Evolutionary conservation across 352 stramenopile species (phyloP).

Genomic region (Pilasporangium apinafurcum): DNA sequence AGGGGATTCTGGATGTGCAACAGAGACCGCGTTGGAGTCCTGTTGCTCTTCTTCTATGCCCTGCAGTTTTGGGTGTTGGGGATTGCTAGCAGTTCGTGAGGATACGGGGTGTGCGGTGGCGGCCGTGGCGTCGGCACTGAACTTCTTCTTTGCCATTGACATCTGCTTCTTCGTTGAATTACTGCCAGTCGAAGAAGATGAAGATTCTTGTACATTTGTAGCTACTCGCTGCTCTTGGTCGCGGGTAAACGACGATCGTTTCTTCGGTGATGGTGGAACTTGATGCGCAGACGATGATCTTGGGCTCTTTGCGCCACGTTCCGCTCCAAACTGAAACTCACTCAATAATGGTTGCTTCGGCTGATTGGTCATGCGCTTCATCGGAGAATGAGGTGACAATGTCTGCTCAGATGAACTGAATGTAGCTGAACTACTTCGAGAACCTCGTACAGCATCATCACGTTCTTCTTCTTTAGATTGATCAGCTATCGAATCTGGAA

Average conservation of each 20-base stretch:
- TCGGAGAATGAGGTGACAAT: no score
- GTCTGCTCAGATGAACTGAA: no score
- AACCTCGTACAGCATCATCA: no score
- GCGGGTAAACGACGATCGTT: slow-evolving; percentile 15
- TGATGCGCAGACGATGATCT: no score
- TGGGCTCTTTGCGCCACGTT: background rate
- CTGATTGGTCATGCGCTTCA: slow-evolving; percentile 1
- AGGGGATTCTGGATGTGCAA: slow-evolving; percentile 8
- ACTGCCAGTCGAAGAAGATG: no score
- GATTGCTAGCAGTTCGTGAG: background rate
- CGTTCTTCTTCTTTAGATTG: background rate
- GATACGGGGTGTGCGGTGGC: background rate
- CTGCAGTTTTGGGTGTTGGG: slow-evolving; percentile 18
- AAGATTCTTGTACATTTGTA: background rate
- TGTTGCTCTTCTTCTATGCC: slow-evolving; percentile 37
- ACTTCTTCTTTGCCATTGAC: slow-evolving; percentile 9
- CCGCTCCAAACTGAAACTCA: slow-evolving; percentile 30
- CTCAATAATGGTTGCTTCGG: slow-evolving; percentile 17
- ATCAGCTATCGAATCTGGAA: no score
- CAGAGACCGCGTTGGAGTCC: slow-evolving; percentile 3
- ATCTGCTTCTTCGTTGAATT: no score
- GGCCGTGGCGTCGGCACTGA: background rate
- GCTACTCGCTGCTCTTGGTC: slow-evolving; percentile 15
- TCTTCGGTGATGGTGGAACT: slow-evolving; percentile 5
- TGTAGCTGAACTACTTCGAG: no score